A percentile compares a stretch with the other conserved stretches of the same genome.
phyloP scores from a whole-genome alignment of 441 rosid species.

The Gossypium trilobum region DNA sequence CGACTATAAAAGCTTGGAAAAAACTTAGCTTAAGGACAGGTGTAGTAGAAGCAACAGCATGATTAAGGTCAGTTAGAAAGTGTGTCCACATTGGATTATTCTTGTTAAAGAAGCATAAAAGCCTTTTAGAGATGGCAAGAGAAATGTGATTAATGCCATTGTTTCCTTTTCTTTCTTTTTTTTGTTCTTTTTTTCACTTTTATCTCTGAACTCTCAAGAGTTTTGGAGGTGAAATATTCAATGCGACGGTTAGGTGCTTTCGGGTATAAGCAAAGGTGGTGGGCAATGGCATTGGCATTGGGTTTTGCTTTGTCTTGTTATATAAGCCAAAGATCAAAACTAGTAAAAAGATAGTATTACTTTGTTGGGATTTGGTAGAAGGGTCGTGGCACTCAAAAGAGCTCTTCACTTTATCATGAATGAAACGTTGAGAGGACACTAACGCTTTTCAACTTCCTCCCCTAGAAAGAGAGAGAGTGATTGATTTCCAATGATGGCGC shows the following conservation, averaged over 20 bases:
- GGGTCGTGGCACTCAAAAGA: constrained; percentile 19
- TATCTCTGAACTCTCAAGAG: neutral
- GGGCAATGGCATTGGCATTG: constrained; percentile 1
- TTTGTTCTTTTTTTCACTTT: neutral
- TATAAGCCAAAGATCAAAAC: constrained; percentile 27
- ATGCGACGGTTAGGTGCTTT: constrained; percentile 59
- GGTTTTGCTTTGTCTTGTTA: constrained; percentile 37
- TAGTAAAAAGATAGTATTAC: neutral
- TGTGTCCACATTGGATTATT: constrained; percentile 32
- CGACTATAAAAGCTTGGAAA: constrained; percentile 11
- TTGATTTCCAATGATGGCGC: constrained; percentile 4
- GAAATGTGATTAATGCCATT: constrained; percentile 2
- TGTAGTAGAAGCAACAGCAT: constrained; percentile 20
- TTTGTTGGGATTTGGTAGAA: constrained; percentile 30
- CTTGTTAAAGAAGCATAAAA: constrained; percentile 55
- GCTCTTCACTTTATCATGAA: constrained; percentile 15
- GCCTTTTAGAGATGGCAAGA: constrained; percentile 16
- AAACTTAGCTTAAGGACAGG: neutral
- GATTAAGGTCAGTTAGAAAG: constrained; percentile 42
- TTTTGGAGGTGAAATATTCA: constrained; percentile 26
- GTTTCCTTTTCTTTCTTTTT: neutral
- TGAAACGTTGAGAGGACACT: constrained; percentile 27
- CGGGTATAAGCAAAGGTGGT: constrained; percentile 75
- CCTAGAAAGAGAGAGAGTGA: constrained; percentile 9
- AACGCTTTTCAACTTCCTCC: constrained; percentile 17